Percentiles rank a stretch among this genome's conserved stretches.
Conservation (phyloP, 805 yeast genomes). For the Metschnikowia shivogae region DNA sequence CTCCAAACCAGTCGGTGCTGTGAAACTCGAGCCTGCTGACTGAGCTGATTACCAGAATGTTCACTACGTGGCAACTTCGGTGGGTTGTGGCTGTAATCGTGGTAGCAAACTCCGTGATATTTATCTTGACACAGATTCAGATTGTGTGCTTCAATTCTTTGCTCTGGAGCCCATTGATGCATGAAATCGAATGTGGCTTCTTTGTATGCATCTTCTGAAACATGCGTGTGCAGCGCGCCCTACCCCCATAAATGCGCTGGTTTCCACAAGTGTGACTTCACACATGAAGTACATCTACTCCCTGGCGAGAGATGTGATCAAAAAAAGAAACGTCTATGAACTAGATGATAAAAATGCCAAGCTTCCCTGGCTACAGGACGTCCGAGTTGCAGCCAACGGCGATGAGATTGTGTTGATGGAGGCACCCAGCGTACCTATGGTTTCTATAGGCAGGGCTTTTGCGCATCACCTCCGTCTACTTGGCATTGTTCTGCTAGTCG, state of each 20-base stretch:
- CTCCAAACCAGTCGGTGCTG: neutral
- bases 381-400: slow-evolving; percentile 9
- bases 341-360: slow-evolving; percentile 6
- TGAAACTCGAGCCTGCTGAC: neutral
- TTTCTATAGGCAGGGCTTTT: slow-evolving; percentile 15
- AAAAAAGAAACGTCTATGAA: slow-evolving; percentile 11
- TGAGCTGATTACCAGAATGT: neutral
- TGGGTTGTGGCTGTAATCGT: neutral
- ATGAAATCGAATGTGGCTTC: too few relatives aligned
- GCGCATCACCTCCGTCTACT: slow-evolving; percentile 11
- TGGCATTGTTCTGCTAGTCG: slow-evolving; percentile 10
- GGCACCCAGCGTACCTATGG: slow-evolving; percentile 10
- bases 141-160: too few relatives aligned
- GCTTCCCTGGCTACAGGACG: slow-evolving; percentile 13
- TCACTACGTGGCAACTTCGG: neutral
- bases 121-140: too few relatives aligned
- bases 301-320: slow-evolving; percentile 10
- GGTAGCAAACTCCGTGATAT: neutral
- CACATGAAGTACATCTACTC: slow-evolving; percentile 11
- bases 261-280: neutral
- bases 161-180: too few relatives aligned
- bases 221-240: neutral
- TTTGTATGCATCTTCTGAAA: too few relatives aligned
- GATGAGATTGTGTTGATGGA: slow-evolving; percentile 11
- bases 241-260: neutral